Percentiles rank a stretch among this genome's conserved stretches.
These are phyloP conservation scores for Calophaca sinica DNA, from an alignment of 306 rosid genomes.

Conservation along the genomic window DNA sequence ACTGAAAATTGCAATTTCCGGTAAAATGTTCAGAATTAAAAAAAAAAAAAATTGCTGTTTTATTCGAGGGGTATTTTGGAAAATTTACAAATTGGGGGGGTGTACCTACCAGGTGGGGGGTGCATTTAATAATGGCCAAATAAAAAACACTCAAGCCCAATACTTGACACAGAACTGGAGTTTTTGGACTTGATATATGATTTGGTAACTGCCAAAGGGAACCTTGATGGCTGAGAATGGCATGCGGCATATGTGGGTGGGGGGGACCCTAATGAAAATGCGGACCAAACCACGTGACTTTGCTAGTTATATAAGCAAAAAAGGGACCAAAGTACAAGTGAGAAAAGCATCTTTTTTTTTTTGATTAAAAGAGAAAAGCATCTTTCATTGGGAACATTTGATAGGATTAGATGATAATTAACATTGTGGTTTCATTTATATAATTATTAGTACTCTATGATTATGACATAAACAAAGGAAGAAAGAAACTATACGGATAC, in stretches of 20 bases:
- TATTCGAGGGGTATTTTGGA: too few species aligned
- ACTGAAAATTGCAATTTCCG: too few species aligned
- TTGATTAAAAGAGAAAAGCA: conserved; percentile 31
- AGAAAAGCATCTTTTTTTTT: conserved; percentile 1
- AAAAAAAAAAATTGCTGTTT: too few species aligned
- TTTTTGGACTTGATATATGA: background rate
- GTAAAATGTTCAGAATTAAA: too few species aligned
- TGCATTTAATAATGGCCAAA: too few species aligned
- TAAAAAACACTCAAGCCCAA: background rate
- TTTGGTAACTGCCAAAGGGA: background rate
- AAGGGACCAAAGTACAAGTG: background rate
- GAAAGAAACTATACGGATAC: background rate
- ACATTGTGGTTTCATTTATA: background rate
- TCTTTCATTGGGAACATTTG: background rate
- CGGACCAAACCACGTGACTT: conserved; percentile 43
- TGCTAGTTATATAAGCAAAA: background rate
- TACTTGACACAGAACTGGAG: background rate
- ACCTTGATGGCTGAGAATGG: background rate
- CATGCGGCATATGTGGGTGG: conserved; percentile 4
- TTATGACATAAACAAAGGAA: background rate
- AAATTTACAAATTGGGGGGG: too few species aligned
- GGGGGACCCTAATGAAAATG: background rate
- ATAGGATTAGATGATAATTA: background rate
- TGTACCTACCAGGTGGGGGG: too few species aligned
- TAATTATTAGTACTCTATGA: background rate